Evolutionary conservation across 371 early-diverging fungal species (phyloP).

Genomic region (Haplosporangium sp.): DNA sequence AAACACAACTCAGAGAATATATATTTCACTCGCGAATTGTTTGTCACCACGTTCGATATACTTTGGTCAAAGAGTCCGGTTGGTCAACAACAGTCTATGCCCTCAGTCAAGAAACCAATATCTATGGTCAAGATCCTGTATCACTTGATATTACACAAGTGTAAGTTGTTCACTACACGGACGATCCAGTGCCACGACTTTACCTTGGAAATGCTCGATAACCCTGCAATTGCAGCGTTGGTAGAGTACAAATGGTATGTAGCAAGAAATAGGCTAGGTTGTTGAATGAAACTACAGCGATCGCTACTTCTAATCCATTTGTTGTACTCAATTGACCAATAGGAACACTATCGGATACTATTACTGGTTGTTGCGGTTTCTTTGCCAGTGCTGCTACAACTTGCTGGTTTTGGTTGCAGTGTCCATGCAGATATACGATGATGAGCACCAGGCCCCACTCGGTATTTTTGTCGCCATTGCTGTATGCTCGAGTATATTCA

Average conservation of each 20-base stretch:
- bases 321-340: not conserved
- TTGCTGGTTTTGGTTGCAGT: slow-evolving; percentile 2
- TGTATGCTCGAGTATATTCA: slow-evolving; percentile 1
- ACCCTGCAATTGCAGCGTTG: slow-evolving; percentile 19
- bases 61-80: not conserved
- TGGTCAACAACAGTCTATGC: too few relatives aligned
- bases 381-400: slow-evolving; percentile 13
- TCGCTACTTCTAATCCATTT: not conserved
- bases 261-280: not conserved
- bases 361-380: slow-evolving; percentile 25
- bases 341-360: slow-evolving; percentile 21
- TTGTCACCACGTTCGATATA: slow-evolving; percentile 9
- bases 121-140: not conserved
- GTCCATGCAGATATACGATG: slow-evolving; percentile 11
- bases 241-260: slow-evolving; percentile 29
- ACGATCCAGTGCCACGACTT: slow-evolving; percentile 8
- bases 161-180: not conserved
- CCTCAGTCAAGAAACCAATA: not conserved
- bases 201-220: slow-evolving; percentile 10
- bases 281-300: not conserved
- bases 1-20: slow-evolving; percentile 7
- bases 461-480: slow-evolving; percentile 14
- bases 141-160: not conserved
- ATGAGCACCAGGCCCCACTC: not conserved
- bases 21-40: slow-evolving; percentile 12